Conservation (phyloP, 345 rosid species). For the Abelmoschus esculentus region DNA sequence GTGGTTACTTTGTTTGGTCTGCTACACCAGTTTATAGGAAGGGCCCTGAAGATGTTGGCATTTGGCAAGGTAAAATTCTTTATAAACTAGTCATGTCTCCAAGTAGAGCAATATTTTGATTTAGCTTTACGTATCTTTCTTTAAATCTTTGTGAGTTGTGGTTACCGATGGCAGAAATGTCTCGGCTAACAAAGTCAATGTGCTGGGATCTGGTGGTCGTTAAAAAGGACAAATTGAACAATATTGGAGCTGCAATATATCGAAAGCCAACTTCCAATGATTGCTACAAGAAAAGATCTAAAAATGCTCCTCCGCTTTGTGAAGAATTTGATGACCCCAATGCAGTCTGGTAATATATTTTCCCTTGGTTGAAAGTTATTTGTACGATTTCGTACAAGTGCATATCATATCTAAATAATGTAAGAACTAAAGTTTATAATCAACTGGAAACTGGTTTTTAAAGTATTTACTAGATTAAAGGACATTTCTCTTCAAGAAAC, state of each 20-base stretch:
- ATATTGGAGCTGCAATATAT: constrained; percentile 58
- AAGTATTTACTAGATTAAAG: neutral
- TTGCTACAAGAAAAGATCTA: constrained; percentile 49
- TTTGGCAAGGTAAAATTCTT: constrained; percentile 62
- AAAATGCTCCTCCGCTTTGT: constrained; percentile 55
- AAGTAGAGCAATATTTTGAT: constrained; percentile 1
- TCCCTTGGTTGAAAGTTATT: neutral
- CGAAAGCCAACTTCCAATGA: constrained; percentile 59
- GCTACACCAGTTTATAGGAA: constrained; percentile 90
- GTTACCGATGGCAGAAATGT: constrained; percentile 47
- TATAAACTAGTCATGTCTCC: neutral
- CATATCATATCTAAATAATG: neutral
- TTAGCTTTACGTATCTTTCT: constrained; percentile 8
- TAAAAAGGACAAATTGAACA: constrained; percentile 50
- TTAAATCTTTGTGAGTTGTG: constrained; percentile 3
- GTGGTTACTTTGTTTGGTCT: constrained; percentile 94
- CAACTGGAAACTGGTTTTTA: neutral
- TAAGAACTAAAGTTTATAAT: neutral
- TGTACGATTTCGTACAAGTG: neutral
- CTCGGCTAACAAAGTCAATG: constrained; percentile 55
- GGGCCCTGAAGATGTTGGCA: constrained; percentile 65
- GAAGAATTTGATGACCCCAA: constrained; percentile 62
- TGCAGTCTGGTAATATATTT: constrained; percentile 57
- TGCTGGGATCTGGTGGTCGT: constrained; percentile 60
- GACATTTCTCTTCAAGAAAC: neutral